Base-by-base conservation (phyloP, 1,284 basidiomycete genomes). In the Apiotrichum porosum region DNA sequence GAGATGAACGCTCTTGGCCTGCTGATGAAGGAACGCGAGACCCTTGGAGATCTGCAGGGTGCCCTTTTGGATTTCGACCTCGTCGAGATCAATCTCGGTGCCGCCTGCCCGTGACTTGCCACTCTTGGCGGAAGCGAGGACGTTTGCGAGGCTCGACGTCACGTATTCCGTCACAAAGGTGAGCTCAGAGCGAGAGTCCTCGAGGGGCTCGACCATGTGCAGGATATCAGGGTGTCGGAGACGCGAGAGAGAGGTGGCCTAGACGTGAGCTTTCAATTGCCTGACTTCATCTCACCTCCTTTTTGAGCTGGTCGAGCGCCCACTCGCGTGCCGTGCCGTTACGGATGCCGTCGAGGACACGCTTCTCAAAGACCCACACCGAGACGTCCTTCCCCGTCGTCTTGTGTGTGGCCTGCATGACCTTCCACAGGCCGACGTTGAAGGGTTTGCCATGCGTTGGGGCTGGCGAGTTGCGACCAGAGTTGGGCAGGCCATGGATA, bases 161-260 rank as follows among this genome's bases (percentile, higher is more conserved):
- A 95, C 75, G 22, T 84, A 84, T 66, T 98, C 95, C 0, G 94
- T 97, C 2, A 93, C 94, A 63, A 97, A 98, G 18, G 86, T 83
- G 38, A 97, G 76, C 60, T 93, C 88, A 39, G 77, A 70, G 50
- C 92, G 79, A 0, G 91, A 87, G 69, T 98, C 94, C 72, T 97
- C 93, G 37, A 97, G 75, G n/a, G 94, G 93, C 73, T 99, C 94
- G 22, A 95, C 92, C 81, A 97, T 90, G 75, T 98, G 94, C 82
- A 99, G 78, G 47, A 99, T 84, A 57, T 88, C 94, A 3, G 94
- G 94, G 75, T 98, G 95, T 21, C 94, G 80, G 37, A 98, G 75
- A 54, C 86, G 81, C 19, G 88, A 83, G 23, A 97, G 76, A 1
- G 90, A 85, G 42, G 86, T 83, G 4, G 88, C 90, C 91, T 97